These are phyloP conservation scores for Harringtonia aguacate DNA, from an alignment of 2,329 filamentous ascomycete genomes.

Conservation along the genomic window DNA sequence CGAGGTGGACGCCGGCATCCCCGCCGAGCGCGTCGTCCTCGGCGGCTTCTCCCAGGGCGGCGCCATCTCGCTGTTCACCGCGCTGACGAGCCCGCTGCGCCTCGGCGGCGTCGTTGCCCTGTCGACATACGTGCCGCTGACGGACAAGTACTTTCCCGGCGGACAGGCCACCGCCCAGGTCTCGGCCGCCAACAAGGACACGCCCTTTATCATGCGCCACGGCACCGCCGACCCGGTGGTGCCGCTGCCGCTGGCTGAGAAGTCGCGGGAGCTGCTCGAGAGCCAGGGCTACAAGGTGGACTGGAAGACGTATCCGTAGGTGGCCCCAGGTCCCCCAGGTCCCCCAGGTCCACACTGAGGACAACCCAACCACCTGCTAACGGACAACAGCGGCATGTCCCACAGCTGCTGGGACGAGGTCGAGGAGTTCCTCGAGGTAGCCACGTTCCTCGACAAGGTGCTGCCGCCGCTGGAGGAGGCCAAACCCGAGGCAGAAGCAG, in stretches of 20 bases:
- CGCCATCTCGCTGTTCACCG: conserved; percentile 74
- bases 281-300: conserved; percentile 62
- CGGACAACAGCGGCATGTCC: conserved; percentile 47
- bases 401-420: conserved; percentile 72
- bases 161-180: conserved; percentile 23
- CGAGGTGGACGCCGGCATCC: conserved; percentile 73
- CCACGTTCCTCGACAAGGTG: conserved; percentile 40
- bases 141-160: conserved; percentile 26
- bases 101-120: conserved; percentile 83
- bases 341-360: neutral
- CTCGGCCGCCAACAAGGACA: conserved; percentile 61
- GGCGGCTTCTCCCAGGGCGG: conserved; percentile 78
- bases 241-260: conserved; percentile 53
- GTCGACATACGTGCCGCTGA: conserved; percentile 68
- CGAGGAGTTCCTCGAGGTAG: conserved; percentile 73
- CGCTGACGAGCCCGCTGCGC: conserved; percentile 60
- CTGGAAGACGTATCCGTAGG: conserved; percentile 66
- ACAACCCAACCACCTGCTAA: too few species aligned
- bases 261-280: conserved; percentile 56
- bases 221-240: conserved; percentile 72
- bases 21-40: conserved; percentile 71
- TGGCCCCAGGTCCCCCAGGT: neutral
- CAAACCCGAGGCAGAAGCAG: too few species aligned
- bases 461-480: conserved; percentile 30
- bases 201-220: conserved; percentile 82